Base-by-base conservation (phyloP, 768 basidiomycete genomes). In the Russula lepida region DNA sequence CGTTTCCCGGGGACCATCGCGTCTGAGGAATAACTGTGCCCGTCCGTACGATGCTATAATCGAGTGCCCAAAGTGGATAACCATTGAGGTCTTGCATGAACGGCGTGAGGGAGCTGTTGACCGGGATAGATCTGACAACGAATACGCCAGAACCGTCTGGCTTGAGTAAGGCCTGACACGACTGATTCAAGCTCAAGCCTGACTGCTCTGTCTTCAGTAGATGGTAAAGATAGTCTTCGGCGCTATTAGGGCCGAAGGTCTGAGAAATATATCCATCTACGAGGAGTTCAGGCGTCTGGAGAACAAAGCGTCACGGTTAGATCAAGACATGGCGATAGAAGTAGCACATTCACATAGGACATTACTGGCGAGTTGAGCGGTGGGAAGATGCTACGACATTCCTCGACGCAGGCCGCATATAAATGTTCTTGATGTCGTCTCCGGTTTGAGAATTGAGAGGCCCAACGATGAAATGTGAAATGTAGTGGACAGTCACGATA, bases 21-120 rank as follows among this genome's bases (percentile, higher is more conserved):
- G 6, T 13, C 51, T 62, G 61, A 2, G 61, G 61, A 12, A 62
- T 51, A n/a, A 62, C 61, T 15, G 61, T 62, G 51, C 61, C 61
- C 2, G 11, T 43, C 19, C 2, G 6, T 7, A 41, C 15, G 21
- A 58, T 4, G 23, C 3, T 33, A 21, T 54, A 33, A 39, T 63
- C 62, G 7, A 63, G 44, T 21, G 49, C 11, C 51, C 50, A 58
- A 49, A 62, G 50, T 13, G 35, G 44, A 27, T 2, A 9, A 7
- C 25, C 52, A 19, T 25, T 11, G 28, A 0, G 2, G 35, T 28
- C 39, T 8, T 11, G 27, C 46, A 35, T 27, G n/a, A 28, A 25
- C 15, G 56, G 50, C 13, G 2, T 19, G 21, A n/a, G 8, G n/a
- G 19, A 30, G 2, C 28, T 12, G 19, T 1, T n/a, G 4, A 3